A percentile compares a stretch with the other conserved stretches of the same genome.
These are phyloP conservation scores for Gaertneriomyces semiglobifer DNA, from an alignment of 192 early-diverging fungal species.

Conservation along the genomic window DNA sequence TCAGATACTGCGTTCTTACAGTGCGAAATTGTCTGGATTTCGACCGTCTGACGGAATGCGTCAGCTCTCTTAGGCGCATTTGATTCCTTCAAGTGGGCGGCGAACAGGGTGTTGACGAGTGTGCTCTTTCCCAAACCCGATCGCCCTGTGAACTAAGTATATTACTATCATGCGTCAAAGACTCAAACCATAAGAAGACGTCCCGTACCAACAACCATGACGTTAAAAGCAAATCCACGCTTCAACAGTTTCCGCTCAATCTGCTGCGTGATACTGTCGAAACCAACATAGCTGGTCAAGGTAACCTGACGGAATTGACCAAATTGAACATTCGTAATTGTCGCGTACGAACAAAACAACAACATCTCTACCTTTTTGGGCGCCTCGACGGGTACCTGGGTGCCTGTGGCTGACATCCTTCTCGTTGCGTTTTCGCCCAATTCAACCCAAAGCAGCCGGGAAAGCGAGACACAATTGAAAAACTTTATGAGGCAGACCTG, in stretches of 20 bases:
- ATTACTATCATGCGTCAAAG: background rate
- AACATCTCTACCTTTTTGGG: too few species aligned
- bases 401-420: too few species aligned
- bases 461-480: too few species aligned
- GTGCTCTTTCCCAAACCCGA: slow-evolving; percentile 98
- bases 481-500: too few species aligned
- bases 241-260: slow-evolving; percentile 97
- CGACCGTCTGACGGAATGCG: slow-evolving; percentile 85
- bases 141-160: slow-evolving; percentile 59
- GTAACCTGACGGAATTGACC: slow-evolving; percentile 14
- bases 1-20: slow-evolving; percentile 39
- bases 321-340: too few species aligned
- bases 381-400: too few species aligned
- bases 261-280: slow-evolving; percentile 94
- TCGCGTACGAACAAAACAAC: too few species aligned
- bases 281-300: slow-evolving; percentile 92
- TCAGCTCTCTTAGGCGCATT: slow-evolving; percentile 83
- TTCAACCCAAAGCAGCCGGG: too few species aligned
- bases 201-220: slow-evolving; percentile 90
- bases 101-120: slow-evolving; percentile 97
- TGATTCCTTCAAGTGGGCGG: slow-evolving; percentile 90
- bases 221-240: slow-evolving; percentile 96
- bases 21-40: slow-evolving; percentile 88
- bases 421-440: too few species aligned
- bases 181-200: background rate